Base-by-base conservation (phyloP, 2,329 filamentous ascomycete genomes). In the Cercospora zeae-maydis region DNA sequence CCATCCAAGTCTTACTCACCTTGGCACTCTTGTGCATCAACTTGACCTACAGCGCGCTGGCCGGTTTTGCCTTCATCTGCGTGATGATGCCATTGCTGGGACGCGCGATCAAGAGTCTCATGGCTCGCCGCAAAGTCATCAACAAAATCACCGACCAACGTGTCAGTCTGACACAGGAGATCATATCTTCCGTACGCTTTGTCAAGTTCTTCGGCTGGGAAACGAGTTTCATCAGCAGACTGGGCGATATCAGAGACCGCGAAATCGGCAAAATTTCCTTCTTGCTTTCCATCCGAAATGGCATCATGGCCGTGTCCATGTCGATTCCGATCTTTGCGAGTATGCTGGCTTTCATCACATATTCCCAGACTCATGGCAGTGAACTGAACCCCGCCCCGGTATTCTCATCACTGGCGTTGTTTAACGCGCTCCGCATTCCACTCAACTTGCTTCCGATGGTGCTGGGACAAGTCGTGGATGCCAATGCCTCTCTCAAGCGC, bases 181-280 rank as follows among this genome's bases (percentile, higher is more conserved):
- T 98, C 57, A 73, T 98, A 13, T 89, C 92, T 69, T 91, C 92
- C 0, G 93, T 97, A 24, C 86, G 93, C 27, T 97, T 98, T 72
- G 93, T 98, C 78, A 98, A 98, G 76, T 97, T 87, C 76, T 98
- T 97, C 74, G 93, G 92, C 7, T 98, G 93, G 93, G 93, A 98
- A 75, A 88, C 84, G 62, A 89, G 91, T 34, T 97, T 98, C 73
- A 79, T 97, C 11, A 82, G 87, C 56, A 87, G 92, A 13, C 82
- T 97, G 14, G 85, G 86, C 55, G 83, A 87, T 24, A 89, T 96
- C 65, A 86, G 93, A 62, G 82, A 82, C 58, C 84, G 83, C 64
- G 93, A 98, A 76, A 92, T 98, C 64, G 80, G 83, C 61, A 86
- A 89, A n/a, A 92, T 98, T 62, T 93, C 96, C 74, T 79, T 92